Base-by-base conservation (phyloP, 1,284 basidiomycete species). In the Xanthoconium separans region DNA sequence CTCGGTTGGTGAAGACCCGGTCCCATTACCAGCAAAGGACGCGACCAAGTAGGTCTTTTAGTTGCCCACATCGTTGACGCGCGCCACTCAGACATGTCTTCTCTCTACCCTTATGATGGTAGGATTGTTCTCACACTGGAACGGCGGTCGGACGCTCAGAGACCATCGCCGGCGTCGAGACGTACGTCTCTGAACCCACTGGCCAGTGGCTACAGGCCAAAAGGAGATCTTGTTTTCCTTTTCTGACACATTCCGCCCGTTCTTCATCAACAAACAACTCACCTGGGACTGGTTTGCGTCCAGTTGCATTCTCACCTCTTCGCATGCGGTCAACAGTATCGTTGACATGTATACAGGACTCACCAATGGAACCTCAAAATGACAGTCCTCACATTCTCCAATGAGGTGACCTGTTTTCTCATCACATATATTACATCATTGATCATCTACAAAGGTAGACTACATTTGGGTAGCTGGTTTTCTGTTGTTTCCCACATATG, bases 1-100 rank as follows among this genome's bases (percentile, higher is more conserved):
- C 16, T 66, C 58, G 15, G 54, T 55, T 13, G 80, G 81, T 12
- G 82, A 80, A 2, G 76, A 80, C 15, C 76, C 77, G 50, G 64
- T 68, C 3, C 79, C 84, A 6, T 66, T 98, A 49, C 68, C 76
- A 1, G 82, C 93, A 0, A 73, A 78, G 1, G 87, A 87, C 33
- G 91, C 94, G 3, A 95, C 95, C 33, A 91, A 91, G 90, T 93
- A 66, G 60, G 85, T 75, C 18, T n/a, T n/a, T 9, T 30, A 16
- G 2, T 34, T n/a, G 6, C n/a, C 1, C 12, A 15, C 8, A 18
- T 16, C 48, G 9, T 18, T 61, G 27, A 66, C 22, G 3, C 11
- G 13, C 3, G 6, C 22, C 20, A 15, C 29, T 18, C 62, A 91
- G 89, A 71, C 88, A 78, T 63, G 75, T 91, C 39, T 91, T 91